These are phyloP conservation scores for Hsuehochloa calcarea DNA, from an alignment of 176 grass and related monocot species.

Conservation along the genomic window DNA sequence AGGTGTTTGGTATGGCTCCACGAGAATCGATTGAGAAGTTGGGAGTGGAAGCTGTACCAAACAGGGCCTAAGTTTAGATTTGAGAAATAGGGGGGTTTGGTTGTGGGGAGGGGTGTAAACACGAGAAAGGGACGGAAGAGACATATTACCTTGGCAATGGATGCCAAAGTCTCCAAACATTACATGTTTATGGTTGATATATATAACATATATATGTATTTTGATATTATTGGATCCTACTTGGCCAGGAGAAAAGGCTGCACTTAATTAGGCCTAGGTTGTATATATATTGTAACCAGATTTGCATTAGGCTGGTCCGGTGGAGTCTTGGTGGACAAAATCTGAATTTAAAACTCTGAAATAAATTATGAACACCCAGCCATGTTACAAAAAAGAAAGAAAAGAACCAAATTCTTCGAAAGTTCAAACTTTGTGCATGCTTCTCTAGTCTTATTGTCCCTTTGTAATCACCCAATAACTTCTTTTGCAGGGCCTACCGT, in stretches of 20 bases:
- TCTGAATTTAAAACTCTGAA: not conserved
- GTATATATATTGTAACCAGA: not conserved
- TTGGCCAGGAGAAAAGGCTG: not conserved
- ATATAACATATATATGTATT: not conserved
- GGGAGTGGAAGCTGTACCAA: too few species aligned
- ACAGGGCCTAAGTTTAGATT: too few species aligned
- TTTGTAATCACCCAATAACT: not conserved
- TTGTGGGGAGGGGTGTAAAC: too few species aligned
- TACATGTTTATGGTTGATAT: not conserved
- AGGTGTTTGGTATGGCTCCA: too few species aligned
- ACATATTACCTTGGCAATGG: not conserved
- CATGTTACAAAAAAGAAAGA: not conserved
- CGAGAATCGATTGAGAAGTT: too few species aligned
- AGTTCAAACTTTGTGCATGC: not conserved
- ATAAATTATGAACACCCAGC: too few species aligned
- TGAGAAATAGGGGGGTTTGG: not conserved
- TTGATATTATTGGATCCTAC: not conserved
- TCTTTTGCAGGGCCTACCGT: slow-evolving; percentile 73
- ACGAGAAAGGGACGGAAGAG: not conserved
- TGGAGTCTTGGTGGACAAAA: not conserved
- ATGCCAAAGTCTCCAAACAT: not conserved
- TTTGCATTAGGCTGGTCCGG: not conserved
- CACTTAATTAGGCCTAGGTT: not conserved
- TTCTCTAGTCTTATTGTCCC: not conserved
- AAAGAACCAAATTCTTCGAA: not conserved